A percentile compares a stretch with the other conserved stretches of the same genome.
Conservation (phyloP, 169 alveolate genomes). For the Eimeria acervulina region DNA sequence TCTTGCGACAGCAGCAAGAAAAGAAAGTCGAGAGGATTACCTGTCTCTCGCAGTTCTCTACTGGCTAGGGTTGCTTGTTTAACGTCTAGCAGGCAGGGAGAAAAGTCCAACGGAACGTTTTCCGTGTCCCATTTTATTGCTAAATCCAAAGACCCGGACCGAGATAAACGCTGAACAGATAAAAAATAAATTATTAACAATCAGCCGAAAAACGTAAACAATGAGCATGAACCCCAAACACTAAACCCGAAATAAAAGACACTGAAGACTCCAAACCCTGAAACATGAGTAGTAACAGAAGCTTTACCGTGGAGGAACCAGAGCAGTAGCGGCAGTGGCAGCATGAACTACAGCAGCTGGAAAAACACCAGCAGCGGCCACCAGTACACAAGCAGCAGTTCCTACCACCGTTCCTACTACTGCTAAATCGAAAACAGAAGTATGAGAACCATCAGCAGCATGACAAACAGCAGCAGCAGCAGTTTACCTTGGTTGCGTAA, state of each 20-base stretch:
- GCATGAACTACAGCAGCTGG: background rate
- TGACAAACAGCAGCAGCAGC: background rate
- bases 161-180: slow-evolving; percentile 10
- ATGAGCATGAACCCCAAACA: background rate
- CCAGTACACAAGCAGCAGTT: background rate
- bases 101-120: background rate
- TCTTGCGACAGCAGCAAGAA: background rate
- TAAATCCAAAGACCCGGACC: slow-evolving; percentile 19
- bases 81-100: background rate
- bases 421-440: background rate
- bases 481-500: slow-evolving; percentile 35
- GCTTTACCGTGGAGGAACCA: no score
- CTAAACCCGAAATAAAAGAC: background rate
- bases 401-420: background rate
- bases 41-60: background rate
- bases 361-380: background rate
- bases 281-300: background rate
- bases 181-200: background rate
- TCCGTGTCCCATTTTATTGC: slow-evolving; percentile 28
- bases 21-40: background rate
- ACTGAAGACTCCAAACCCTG: background rate
- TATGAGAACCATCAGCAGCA: background rate
- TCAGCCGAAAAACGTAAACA: background rate
- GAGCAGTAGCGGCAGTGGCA: no score
- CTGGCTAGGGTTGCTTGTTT: background rate